Base-by-base conservation (phyloP, 257 asterid species). In the Solanum chmielewskii region DNA sequence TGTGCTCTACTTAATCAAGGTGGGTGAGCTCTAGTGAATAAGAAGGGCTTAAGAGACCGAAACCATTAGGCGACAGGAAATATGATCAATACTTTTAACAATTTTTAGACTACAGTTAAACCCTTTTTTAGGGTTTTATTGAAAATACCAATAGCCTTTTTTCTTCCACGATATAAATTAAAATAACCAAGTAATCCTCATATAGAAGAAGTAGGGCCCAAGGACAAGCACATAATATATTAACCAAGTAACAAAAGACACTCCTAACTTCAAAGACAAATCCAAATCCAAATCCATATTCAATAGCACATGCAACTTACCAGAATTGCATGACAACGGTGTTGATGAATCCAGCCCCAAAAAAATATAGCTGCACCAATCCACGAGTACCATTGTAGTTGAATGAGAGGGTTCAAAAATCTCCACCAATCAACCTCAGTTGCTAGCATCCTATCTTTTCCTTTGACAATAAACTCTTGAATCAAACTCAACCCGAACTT, bases 271-370 rank as follows among this genome's bases (percentile, higher is more conserved):
- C 69, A 80, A 80, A 47, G 29, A 80, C 41, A 15, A 42, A 78
- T 27, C 66, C 14, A 15, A 42, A 77, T 27, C 64, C 13, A 21
- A 47, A 80, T 47, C 42, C 29, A 47, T 29, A 49, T 47, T 47
- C 85, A 80, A 18, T 80, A 49, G 69, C 6, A 47, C 69, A 85
- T 10, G 64, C 49, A 75, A 85, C 98, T 91, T 91, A 97, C 98
- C 56, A 97, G 96, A 90, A 97, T 97, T 73, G 90, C 91, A 89
- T 95, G 99, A 88, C 99, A 95, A 81, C 88, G 89, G 83, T 12
- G 76, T 89, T 94, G 99, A 91, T 95, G 98, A 88, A 94, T 88
- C 98, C 97, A 94, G 45, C 99, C 99, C 93, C 94, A 91, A 59
- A 87, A 90, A 87, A 92, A 95, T 59, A 92, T 60, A 85, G 91